Conservation (phyloP, 2,329 filamentous ascomycete species). For the Pseudogymnoascus verrucosus region DNA sequence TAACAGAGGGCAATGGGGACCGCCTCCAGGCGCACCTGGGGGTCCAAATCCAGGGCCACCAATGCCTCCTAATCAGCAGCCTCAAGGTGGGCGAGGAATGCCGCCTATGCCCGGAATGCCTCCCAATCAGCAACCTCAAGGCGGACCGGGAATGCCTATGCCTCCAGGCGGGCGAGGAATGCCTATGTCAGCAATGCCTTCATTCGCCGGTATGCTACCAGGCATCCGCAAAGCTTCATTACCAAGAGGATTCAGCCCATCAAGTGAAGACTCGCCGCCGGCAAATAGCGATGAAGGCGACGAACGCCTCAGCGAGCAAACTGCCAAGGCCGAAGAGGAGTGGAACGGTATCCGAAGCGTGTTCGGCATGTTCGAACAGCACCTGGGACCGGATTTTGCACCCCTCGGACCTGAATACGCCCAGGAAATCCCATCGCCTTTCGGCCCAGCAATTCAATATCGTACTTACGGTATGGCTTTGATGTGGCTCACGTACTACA, state of each 20-base stretch:
- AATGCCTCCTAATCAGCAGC: constrained; percentile 1
- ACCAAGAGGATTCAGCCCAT: constrained; percentile 25
- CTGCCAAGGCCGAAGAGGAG: constrained; percentile 40
- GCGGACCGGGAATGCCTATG: not conserved
- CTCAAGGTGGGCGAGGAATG: constrained; percentile 8
- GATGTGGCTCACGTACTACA: constrained; percentile 81
- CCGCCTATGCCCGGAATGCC: constrained; percentile 1
- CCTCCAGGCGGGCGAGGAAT: constrained; percentile 3
- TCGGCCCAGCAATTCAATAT: constrained; percentile 74
- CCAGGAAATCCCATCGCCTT: constrained; percentile 60
- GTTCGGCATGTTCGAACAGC: constrained; percentile 57
- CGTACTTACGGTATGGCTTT: constrained; percentile 80
- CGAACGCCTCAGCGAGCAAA: constrained; percentile 22
- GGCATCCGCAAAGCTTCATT: constrained; percentile 19
- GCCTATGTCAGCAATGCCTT: constrained; percentile 20
- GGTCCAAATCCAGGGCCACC: not conserved
- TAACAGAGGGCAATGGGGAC: constrained; percentile 33
- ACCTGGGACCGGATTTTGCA: constrained; percentile 68
- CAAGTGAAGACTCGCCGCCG: constrained; percentile 16
- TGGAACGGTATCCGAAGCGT: constrained; percentile 69
- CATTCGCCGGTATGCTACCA: constrained; percentile 27
- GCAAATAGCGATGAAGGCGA: constrained; percentile 16
- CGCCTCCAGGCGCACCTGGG: constrained; percentile 12
- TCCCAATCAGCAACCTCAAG: not conserved
- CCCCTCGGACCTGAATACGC: constrained; percentile 62